phyloP scores from a whole-genome alignment of 2,329 filamentous ascomycete species.

The Sclerotinia spermophila region DNA sequence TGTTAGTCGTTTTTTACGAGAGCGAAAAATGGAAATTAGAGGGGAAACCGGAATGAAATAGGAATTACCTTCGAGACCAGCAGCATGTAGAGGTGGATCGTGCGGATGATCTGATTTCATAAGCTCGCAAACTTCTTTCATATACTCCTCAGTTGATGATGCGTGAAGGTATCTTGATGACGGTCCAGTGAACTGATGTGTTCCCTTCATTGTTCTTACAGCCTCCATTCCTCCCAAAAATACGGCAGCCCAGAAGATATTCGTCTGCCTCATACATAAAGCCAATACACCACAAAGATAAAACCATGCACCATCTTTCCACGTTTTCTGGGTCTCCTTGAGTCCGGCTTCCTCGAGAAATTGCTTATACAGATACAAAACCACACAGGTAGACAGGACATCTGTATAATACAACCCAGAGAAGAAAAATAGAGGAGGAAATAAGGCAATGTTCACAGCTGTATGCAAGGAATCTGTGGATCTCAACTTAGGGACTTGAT shows the following conservation, averaged over 20 bases:
- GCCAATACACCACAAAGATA: conserved; percentile 57
- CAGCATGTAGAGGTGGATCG: conserved; percentile 17
- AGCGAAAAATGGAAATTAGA: not conserved
- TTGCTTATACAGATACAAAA: conserved; percentile 65
- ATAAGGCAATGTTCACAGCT: conserved; percentile 75
- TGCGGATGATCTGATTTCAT: not conserved
- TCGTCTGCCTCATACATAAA: conserved; percentile 84
- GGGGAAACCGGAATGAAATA: not conserved
- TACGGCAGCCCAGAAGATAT: conserved; percentile 90
- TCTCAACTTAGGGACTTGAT: conserved; percentile 15
- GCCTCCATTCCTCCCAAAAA: conserved; percentile 65
- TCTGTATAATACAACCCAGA: conserved; percentile 95
- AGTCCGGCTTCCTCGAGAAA: conserved; percentile 42
- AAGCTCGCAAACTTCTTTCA: conserved; percentile 38
- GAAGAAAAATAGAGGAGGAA: conserved; percentile 94
- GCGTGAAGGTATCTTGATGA: not conserved
- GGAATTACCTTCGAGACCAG: conserved; percentile 49
- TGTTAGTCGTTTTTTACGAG: conserved; percentile 23
- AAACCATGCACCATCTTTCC: conserved; percentile 35
- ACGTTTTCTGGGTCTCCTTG: not conserved
- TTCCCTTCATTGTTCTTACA: conserved; percentile 47
- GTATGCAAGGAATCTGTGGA: conserved; percentile 45
- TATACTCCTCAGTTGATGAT: conserved; percentile 41
- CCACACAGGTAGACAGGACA: conserved; percentile 72
- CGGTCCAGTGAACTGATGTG: not conserved